Evolutionary conservation across 192 early-diverging fungal genomes (phyloP), one percentile per base, ranked within the genome.

Genomic region (Irineochytrium annulatum): DNA sequence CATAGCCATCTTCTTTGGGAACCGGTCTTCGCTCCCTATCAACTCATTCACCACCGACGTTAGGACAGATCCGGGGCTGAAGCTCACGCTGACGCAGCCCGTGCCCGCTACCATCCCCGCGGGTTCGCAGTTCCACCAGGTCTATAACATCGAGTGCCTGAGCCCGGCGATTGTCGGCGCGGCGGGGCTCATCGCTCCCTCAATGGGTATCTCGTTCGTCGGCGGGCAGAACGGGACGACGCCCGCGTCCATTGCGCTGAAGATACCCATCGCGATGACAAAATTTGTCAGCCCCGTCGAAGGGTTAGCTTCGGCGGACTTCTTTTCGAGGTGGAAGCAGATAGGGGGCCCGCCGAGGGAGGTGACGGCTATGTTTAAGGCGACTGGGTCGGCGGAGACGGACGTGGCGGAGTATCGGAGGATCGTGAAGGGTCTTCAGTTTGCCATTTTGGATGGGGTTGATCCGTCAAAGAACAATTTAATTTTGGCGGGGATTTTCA

Each of bases 291-390:
- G 91, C 27, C 87, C 88, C 1, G 89, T 93, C 13, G 71, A 76
- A 34, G 74, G 68, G 11, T 82, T 99, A 45, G 62, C 84, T 24
- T 80, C 87, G 3, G 30, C 62, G 5, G 90, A 91, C 60, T 99
- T 94, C 67, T 93, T 98, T 62, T 68, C 75, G 11, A 78, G 96
- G 19, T 99, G 97, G 97, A 87, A 87, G 68, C 95, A 98, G 74
- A 89, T 99, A 70, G 94, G 93, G 27, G 93, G 91, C 0, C 69
- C 90, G 0, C 86, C 84, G 1, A 78, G 91, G 24, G 95, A 99
- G 62, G 74, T 73, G 19, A 91, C 94, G 72, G 73, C 69, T 22
- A 77, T 94, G n/a, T 86, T 86, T 59, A 71, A 75, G 34, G 52
- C 67, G 1, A 62, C 75, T 28, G 51, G 60, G 2, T 62, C 62